A percentile compares a stretch with the other conserved stretches of the same genome.
phyloP scores from a whole-genome alignment of 1,284 basidiomycete genomes.

The Phenoliferia sp. region DNA sequence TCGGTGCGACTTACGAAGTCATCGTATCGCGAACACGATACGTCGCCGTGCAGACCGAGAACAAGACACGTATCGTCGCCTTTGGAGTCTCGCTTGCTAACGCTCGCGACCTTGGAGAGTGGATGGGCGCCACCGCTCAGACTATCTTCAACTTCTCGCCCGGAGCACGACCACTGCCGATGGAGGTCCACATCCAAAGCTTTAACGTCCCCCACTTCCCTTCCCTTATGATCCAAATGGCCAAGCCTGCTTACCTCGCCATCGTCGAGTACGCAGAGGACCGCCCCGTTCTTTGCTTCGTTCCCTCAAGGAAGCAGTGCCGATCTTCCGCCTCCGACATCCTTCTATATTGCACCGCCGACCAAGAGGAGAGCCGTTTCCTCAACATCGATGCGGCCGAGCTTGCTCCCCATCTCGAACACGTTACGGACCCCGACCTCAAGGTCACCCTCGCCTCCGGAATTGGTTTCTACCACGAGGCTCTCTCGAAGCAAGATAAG shows the following conservation, averaged over 20 bases:
- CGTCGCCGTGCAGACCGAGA: conserved; percentile 89
- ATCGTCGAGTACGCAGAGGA: conserved; percentile 81
- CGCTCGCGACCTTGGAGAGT: conserved; percentile 90
- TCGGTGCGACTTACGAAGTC: conserved; percentile 94
- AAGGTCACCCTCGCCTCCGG: conserved; percentile 82
- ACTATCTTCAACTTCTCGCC: conserved; percentile 98
- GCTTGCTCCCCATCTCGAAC: conserved; percentile 81
- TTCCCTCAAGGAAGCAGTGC: conserved; percentile 89
- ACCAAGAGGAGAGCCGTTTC: conserved; percentile 79
- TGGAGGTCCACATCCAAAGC: conserved; percentile 95
- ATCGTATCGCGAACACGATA: conserved; percentile 91
- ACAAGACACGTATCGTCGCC: conserved; percentile 86
- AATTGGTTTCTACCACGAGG: conserved; percentile 94
- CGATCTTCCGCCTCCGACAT: conserved; percentile 88
- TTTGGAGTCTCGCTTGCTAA: conserved; percentile 95
- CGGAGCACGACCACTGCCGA: conserved; percentile 85
- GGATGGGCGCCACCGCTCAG: conserved; percentile 91
- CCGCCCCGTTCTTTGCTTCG: conserved; percentile 87
- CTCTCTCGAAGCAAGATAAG: conserved; percentile 84
- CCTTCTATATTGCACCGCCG: conserved; percentile 80
- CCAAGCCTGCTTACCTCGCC: conserved; percentile 93
- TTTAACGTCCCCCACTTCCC: conserved; percentile 97
- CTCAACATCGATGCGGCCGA: conserved; percentile 81
- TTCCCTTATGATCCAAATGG: conserved; percentile 98
- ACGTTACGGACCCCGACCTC: conserved; percentile 70